These are phyloP conservation scores for Diaporthe longicolla DNA, from an alignment of 2,329 filamentous ascomycete genomes.

Conservation along the genomic window DNA sequence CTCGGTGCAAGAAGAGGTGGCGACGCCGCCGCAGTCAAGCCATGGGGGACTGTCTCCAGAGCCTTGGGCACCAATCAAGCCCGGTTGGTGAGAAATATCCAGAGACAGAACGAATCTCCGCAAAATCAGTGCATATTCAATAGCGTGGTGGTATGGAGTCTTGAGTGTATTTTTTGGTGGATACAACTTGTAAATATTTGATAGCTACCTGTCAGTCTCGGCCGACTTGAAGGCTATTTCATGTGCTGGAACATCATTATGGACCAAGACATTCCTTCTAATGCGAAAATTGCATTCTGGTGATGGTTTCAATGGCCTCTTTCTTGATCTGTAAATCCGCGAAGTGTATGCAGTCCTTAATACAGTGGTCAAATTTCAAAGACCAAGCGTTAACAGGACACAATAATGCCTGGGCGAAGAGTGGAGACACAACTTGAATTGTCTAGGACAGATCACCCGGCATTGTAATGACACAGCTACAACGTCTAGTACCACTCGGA, in stretches of 20 bases:
- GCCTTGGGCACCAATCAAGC: neutral
- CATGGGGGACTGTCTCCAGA: neutral
- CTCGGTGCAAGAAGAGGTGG: constrained; percentile 7
- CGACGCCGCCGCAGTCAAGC: constrained; percentile 19
- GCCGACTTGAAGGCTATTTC: neutral
- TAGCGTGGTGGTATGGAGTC: neutral
- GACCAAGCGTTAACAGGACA: too few relatives aligned
- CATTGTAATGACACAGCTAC: too few relatives aligned
- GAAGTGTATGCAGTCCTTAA: too few relatives aligned
- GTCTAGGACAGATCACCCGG: too few relatives aligned
- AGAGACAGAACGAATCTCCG: neutral
- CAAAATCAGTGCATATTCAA: neutral
- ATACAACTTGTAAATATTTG: neutral
- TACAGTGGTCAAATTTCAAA: too few relatives aligned
- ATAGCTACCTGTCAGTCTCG: neutral
- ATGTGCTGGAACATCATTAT: neutral
- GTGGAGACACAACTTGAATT: too few relatives aligned
- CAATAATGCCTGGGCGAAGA: too few relatives aligned
- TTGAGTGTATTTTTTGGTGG: neutral
- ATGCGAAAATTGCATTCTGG: too few relatives aligned
- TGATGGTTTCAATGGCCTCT: too few relatives aligned
- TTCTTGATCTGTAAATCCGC: too few relatives aligned
- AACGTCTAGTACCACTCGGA: too few relatives aligned
- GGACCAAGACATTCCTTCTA: neutral
- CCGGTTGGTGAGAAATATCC: neutral